Conservation (phyloP, 2,329 filamentous ascomycete genomes). For the Paraphoma chrysanthemicola region DNA sequence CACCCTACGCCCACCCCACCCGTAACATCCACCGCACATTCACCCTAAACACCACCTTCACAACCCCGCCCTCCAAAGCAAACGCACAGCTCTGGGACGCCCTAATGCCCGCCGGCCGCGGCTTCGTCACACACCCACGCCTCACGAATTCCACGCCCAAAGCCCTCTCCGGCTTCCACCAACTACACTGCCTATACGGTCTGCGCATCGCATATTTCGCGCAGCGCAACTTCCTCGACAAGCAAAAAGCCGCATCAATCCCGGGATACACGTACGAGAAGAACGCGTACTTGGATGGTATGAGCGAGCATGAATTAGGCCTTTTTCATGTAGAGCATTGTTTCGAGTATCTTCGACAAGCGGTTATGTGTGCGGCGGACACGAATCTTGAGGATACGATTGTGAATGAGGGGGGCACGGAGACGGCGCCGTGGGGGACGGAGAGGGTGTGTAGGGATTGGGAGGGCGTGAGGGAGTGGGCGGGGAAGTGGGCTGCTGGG, state of each 20-base stretch:
- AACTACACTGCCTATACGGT: not conserved
- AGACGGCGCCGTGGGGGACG: conserved; percentile 17
- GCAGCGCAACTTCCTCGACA: not conserved
- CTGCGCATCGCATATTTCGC: not conserved
- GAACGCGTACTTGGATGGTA: not conserved
- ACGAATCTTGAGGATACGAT: conserved; percentile 16
- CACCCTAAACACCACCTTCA: conserved; percentile 54
- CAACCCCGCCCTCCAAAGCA: conserved; percentile 22
- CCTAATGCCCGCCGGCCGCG: not conserved
- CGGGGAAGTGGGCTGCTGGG: conserved; percentile 15
- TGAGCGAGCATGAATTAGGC: not conserved
- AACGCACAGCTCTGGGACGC: not conserved
- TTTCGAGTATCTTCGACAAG: conserved; percentile 29
- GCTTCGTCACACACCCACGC: not conserved
- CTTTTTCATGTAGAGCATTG: conserved; percentile 15
- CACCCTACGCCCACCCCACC: conserved; percentile 2
- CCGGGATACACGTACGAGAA: not conserved
- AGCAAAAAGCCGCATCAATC: not conserved
- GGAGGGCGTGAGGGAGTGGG: conserved; percentile 24
- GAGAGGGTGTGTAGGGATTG: conserved; percentile 30
- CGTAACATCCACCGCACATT: conserved; percentile 8
- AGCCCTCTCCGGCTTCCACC: not conserved
- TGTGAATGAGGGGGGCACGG: conserved; percentile 7
- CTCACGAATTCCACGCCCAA: not conserved
- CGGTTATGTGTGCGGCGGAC: conserved; percentile 28